Evolutionary conservation across 2,329 filamentous ascomycete species (phyloP), one percentile per base, ranked within the genome.

Genomic region (Botrytis tulipae): DNA sequence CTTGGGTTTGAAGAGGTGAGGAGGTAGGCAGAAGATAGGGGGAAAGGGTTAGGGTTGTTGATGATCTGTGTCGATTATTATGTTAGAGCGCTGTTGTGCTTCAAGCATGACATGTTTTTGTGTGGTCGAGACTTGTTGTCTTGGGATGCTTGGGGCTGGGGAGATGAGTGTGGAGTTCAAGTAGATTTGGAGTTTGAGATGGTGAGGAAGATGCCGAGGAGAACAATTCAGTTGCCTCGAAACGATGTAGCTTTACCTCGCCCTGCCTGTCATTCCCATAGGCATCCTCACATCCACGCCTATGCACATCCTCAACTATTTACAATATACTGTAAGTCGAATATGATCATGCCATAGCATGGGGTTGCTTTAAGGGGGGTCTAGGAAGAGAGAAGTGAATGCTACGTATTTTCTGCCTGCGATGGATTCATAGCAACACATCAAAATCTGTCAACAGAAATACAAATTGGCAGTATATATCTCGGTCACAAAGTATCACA

Each of bases 161-260:
- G n/a, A 18, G 2, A 6, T 6, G 0, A 29, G n/a, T 18, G 51
- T 7, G 1, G 14, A 29, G 3, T 29, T 54, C 16, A 14, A 3
- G 12, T 5, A 42, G 40, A 16, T 42, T 42, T n/a, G 6, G n/a
- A 54, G n/a, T 2, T 54, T 54, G 51, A 29, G 51, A 54, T 54
- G 51, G 22, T n/a, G 48, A n/a, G 48, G 48, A 51, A 1, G n/a
- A 54, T 54, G 51, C 1, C 14, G 51, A 54, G 25, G 51, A 54
- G n/a, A 54, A 32, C 4, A 32, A 32, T 18, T 29, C n/a, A 14
- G 29, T 54, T 54, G 51, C 25, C n/a, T 29, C 2, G 12, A 29
- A 16, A 12, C 25, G 12, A 29, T 54, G 16, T 18, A 29, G 25
- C 51, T 54, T 54, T 54, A 12, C 48, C 12, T 29, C 16, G 48